phyloP scores from a whole-genome alignment of 1,139 yeast species.

The Yamadazyma triangularis region DNA sequence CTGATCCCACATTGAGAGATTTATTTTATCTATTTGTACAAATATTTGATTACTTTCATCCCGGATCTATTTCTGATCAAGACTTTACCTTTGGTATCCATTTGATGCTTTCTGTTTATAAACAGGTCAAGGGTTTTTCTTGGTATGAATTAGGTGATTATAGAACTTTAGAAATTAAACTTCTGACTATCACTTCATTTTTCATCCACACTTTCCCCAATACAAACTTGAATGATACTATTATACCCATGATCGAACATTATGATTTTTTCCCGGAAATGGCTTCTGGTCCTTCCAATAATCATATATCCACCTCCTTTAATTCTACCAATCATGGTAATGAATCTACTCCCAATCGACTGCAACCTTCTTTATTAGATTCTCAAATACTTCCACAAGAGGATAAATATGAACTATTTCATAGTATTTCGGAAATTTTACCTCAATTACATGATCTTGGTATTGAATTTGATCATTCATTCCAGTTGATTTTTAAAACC shows the following conservation, averaged over 20 bases:
- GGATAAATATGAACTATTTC: slow-evolving; percentile 5
- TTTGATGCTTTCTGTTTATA: background rate
- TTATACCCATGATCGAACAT: too few relatives aligned
- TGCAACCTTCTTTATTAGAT: slow-evolving; percentile 1
- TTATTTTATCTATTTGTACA: too few relatives aligned
- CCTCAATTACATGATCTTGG: slow-evolving; percentile 29
- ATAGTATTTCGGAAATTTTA: slow-evolving; percentile 13
- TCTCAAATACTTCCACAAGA: too few relatives aligned
- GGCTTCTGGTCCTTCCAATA: background rate
- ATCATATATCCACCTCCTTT: background rate
- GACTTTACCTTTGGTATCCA: background rate
- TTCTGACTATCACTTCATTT: too few relatives aligned
- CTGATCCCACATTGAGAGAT: background rate
- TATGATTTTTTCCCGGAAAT: background rate
- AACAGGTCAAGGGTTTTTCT: background rate
- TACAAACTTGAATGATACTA: too few relatives aligned
- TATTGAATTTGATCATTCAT: slow-evolving; percentile 21
- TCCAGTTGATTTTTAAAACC: slow-evolving; percentile 17
- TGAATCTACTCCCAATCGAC: background rate
- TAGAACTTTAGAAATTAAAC: background rate
- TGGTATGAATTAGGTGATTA: background rate
- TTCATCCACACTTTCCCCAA: too few relatives aligned
- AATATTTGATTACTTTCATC: background rate
- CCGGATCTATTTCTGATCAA: background rate
- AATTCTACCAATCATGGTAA: background rate